Conservation (phyloP, 1,284 basidiomycete species). For the Flammula alnicola region DNA sequence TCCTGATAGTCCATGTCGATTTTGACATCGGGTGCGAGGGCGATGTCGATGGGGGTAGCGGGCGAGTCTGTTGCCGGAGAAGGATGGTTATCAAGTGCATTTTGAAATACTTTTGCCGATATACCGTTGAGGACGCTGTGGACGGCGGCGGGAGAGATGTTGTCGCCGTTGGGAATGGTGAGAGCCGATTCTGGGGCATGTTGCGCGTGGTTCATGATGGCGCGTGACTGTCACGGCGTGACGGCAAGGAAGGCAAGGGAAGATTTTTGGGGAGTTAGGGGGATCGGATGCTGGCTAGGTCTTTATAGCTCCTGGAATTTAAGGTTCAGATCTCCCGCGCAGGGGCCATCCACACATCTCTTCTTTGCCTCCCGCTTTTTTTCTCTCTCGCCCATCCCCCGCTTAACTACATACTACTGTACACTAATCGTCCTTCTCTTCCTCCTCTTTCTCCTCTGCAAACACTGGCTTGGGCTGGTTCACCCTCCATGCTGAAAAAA, state of each 20-base stretch:
- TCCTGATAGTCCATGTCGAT: slow-evolving; percentile 63
- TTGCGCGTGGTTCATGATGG: slow-evolving; percentile 57
- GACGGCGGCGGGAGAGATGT: slow-evolving; percentile 40
- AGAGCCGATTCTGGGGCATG: slow-evolving; percentile 19
- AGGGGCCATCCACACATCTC: slow-evolving; percentile 52
- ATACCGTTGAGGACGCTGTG: slow-evolving; percentile 40
- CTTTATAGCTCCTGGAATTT: slow-evolving; percentile 79
- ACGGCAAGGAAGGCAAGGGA: slow-evolving; percentile 51
- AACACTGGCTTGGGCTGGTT: slow-evolving; percentile 86
- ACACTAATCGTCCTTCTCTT: slow-evolving; percentile 50
- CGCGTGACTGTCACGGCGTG: slow-evolving; percentile 63
- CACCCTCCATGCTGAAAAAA: slow-evolving; percentile 71
- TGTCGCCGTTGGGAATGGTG: slow-evolving; percentile 36
- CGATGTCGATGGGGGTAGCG: slow-evolving; percentile 60
- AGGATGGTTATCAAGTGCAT: slow-evolving; percentile 27
- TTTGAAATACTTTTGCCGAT: slow-evolving; percentile 37
- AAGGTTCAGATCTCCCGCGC: slow-evolving; percentile 81
- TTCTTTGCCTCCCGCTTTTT: slow-evolving; percentile 22
- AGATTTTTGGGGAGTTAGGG: slow-evolving; percentile 76
- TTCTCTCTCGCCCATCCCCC: slow-evolving; percentile 19
- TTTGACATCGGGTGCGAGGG: slow-evolving; percentile 55
- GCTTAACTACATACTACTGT: slow-evolving; percentile 11
- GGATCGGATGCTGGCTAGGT: slow-evolving; percentile 70
- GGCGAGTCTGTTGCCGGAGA: slow-evolving; percentile 57
- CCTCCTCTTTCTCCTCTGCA: slow-evolving; percentile 60